Base-by-base conservation (phyloP, 2,329 filamentous ascomycete genomes). In the Pyrenophora seminiperda region DNA sequence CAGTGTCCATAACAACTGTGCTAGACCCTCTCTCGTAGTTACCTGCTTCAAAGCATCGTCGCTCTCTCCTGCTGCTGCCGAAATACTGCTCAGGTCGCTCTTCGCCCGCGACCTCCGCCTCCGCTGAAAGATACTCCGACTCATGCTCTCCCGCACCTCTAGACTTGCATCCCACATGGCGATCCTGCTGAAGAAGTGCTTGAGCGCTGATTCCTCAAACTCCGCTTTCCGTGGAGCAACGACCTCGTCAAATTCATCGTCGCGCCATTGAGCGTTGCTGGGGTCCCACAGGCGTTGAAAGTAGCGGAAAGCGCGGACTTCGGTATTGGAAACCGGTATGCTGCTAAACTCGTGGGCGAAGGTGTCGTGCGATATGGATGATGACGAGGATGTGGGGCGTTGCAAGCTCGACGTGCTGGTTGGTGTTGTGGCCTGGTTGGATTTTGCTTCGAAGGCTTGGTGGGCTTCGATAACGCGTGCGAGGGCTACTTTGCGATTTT, bases 1-100 rank as follows among this genome's bases (percentile, higher is more conserved):
- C 18, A 66, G 46, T 22, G 61, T 65, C 58, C 53, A 65, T 11
- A 66, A 31, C 14, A 66, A 31, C 39, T 66, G 63, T n/a, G 63
- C 63, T 31, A 66, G 24, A 3, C 63, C 63, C 27, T 66, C 63
- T 22, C 56, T 49, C 14, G 61, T 62, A 14, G 58, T 62, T 38
- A 56, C 53, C 30, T 62, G 51, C 58, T 66, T 63, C 31, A 66
- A 49, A 22, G 55, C 50, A 33, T 63, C 39, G 3, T 56, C 50
- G 7, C 30, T 22, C n/a, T 48, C 47, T 7, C 43, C 46, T 40
- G 24, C 24, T 4, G 7, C 24, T 10, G 24, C 9, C 7, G 24
- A 27, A 10, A 27, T 27, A 11, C 54, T 57, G n/a, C 59, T 41
- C 18, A 56, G 30, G 34, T 40, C 34, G 18, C 51, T 58, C 48